Conservation (phyloP, 257 asterid genomes). For the Parsonsia alboflavescens region DNA sequence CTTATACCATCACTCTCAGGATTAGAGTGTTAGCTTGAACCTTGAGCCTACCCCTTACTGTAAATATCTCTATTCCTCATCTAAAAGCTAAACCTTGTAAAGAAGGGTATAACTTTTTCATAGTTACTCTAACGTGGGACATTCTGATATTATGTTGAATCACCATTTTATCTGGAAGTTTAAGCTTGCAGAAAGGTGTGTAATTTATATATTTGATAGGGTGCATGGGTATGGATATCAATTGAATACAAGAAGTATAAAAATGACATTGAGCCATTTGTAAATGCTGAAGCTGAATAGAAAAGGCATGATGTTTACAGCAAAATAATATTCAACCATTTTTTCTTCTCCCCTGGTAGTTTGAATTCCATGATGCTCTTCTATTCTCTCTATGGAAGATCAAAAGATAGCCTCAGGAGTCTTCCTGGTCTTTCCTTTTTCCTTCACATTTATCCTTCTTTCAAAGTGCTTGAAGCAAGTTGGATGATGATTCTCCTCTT, state of each 20-base stretch:
- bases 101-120: not conserved
- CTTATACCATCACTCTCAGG: not conserved
- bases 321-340: not conserved
- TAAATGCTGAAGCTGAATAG: not conserved
- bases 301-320: not conserved
- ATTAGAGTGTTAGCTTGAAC: conserved; percentile 2
- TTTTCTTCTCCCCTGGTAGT: not conserved
- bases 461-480: not conserved
- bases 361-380: not conserved
- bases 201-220: not conserved
- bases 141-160: too few relatives aligned
- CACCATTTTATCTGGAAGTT: too few relatives aligned
- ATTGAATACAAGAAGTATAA: not conserved
- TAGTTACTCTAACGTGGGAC: too few relatives aligned
- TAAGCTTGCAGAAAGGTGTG: too few relatives aligned
- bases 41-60: not conserved
- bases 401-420: not conserved
- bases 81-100: not conserved
- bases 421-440: not conserved
- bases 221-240: not conserved
- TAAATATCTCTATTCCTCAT: not conserved
- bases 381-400: not conserved
- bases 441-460: not conserved
- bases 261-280: not conserved
- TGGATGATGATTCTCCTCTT: not conserved